Evolutionary conservation across 2,329 filamentous ascomycete genomes (phyloP), one percentile per base, ranked within the genome.

Genomic region (Fusarium tupiense): DNA sequence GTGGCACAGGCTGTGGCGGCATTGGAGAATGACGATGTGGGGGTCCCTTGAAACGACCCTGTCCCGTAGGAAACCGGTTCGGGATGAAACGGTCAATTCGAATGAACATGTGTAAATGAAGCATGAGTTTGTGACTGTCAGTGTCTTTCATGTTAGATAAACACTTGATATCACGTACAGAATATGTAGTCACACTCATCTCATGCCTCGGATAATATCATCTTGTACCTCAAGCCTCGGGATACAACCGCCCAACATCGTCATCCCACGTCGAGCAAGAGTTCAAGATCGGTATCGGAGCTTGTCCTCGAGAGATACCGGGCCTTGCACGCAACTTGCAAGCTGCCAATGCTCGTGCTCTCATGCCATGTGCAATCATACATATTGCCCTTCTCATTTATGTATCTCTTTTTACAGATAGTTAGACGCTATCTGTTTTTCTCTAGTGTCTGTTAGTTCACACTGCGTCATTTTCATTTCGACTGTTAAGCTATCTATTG

Each of bases 391-490:
- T 52, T 44, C 26, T 24, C 40, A 37, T 31, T 16, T 67, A 14
- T 49, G 26, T 33, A 54, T 64, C 35, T 29, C 24, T 41, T 9
- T 38, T 24, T 40, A n/a, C 47, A 50, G 41, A 52, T 43, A 35
- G 33, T 35, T 35, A 35, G 31, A 40, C 43, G n/a, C 33, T 50
- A 50, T 40, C 33, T 50, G 38, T 26, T 69, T 70, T 73, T 62
- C 64, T 64, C 49, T 77, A 68, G 76, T 71, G 61, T 61, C 63
- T 59, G 64, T 70, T 76, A 69, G 67, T 74, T 69, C 50, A 57
- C 24, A 20, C 72, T 78, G 76, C 76, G 76, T 78, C 71, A 78
- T 78, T 78, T 78, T 78, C 68, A 74, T 78, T 78, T 78, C 44
- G 60, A 72, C 33, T 31, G 44, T 50, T 47, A 20, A 40, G 37